Base-by-base conservation (phyloP, 148 eudicot genomes). In the Fagopyrum esculentum region DNA sequence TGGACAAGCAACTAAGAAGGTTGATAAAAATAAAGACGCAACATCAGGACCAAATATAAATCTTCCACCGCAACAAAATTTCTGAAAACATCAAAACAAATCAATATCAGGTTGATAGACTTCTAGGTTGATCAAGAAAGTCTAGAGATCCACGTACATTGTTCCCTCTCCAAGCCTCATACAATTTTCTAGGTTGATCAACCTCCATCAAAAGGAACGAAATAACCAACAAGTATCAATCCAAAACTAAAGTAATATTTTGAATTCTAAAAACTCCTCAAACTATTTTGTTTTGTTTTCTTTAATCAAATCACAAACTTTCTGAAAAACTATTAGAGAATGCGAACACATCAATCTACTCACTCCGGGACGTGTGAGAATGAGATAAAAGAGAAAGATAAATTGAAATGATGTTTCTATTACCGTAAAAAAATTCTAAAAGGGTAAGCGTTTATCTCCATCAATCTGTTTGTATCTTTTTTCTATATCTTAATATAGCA, bases 21-120 rank as follows among this genome's bases (percentile, higher is more conserved):
- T 84, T 29, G 98, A 83, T 35, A 93, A 50, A 56, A 85, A 81
- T 73, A 93, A 80, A 60, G 98, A 89, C 59, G 81, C 82, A 56
- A 81, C 95, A 80, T 93, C 97, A 3, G 98, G 98, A 79, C 97
- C 98, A 79, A 93, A 93, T 77, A 93, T 78, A 69, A 93, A 78
- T 83, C 97, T 89, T 81, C 98, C 98, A 44, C 90, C 89, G 59
- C 84, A 86, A 11, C 82, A 78, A 80, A 93, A 93, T 83, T 73
- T 93, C 98, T 93, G 83, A 44, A 10, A 83, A 75, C 51, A 80
- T 61, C 57, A 6, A 54, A 54, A 54, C 74, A 72, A 68, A 35
- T 44, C 71, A 68, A 40, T 15, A 68, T 68, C 40, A 4, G 40
- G 40, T 35, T 35, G 3, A 35, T 54, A 12, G 19, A 12, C 0